Evolutionary conservation across 1,284 basidiomycete genomes (phyloP), one percentile per base, ranked within the genome.

Genomic region (Cerioporus squamosus): DNA sequence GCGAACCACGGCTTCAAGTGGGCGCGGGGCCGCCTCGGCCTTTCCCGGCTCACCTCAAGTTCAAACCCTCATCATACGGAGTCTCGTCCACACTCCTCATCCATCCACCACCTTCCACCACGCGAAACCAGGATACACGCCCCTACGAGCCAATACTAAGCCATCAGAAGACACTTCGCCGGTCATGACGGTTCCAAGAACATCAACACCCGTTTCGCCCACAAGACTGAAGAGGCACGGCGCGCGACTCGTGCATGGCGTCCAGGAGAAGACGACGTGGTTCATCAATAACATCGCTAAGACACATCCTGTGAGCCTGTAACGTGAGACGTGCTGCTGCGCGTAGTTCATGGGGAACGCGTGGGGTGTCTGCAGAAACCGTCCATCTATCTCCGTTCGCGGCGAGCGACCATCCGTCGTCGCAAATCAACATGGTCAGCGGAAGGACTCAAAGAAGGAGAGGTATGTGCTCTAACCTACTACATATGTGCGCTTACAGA

Each of bases 301-400:
- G n/a, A 51, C 53, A 45, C 62, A 52, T 51, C 62, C 62, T 3
- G 62, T 63, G 33, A 60, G 62, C 3, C 26, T 12, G 6, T 36
- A 12, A 12, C n/a, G n/a, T 29, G 26, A 29, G n/a, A n/a, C n/a
- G 6, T 29, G 26, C 26, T 29, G 26, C 1, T 29, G 9, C 6
- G 5, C 2, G 26, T 29, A 29, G 26, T 9, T 29, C 1, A 29
- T 29, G 26, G 6, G 26, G 1, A 9, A 29, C 26, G 26, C 9
- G 26, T 9, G 3, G 9, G 5, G 9, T 29, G 26, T 29, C 9
- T 29, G 26, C 26, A 47, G 45, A 47, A 12, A 9, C 17, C 24
- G 5, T 39, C 33, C 55, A 23, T 43, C 24, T 44, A 24, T 47
- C 18, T 45, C 33, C 31, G 44, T 39, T 17, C 40, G 23, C 22